phyloP scores from a whole-genome alignment of 352 stramenopile species.

The Globisporangium acanthophoron region DNA sequence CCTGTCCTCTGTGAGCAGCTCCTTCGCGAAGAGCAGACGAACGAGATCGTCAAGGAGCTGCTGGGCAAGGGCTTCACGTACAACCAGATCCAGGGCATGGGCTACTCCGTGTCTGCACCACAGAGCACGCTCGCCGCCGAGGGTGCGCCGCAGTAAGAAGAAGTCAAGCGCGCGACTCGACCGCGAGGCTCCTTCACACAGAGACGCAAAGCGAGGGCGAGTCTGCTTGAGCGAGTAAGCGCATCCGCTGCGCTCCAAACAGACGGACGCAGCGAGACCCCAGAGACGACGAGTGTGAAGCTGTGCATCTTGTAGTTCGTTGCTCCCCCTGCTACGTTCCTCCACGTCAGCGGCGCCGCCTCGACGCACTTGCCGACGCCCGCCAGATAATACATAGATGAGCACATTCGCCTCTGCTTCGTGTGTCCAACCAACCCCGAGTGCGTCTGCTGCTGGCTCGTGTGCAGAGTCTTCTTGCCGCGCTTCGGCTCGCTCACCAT shows the following conservation, averaged over 20 bases:
- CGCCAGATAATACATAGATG: too few species aligned
- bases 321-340: too few species aligned
- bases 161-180: too few species aligned
- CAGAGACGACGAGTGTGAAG: too few species aligned
- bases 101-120: conserved; percentile 64
- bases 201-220: neutral
- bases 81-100: conserved; percentile 82
- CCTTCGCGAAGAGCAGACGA: conserved; percentile 78
- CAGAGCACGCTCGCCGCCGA: conserved; percentile 56
- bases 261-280: too few species aligned
- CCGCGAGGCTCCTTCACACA: neutral
- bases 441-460: too few species aligned
- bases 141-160: conserved; percentile 37
- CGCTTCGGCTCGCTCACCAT: neutral
- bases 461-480: neutral
- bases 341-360: too few species aligned
- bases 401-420: too few species aligned
- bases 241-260: too few species aligned
- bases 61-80: conserved; percentile 79
- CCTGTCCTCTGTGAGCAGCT: conserved; percentile 28
- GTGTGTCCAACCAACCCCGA: too few species aligned
- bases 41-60: conserved; percentile 80
- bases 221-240: neutral
- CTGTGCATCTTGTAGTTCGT: too few species aligned
- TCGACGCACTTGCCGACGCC: too few species aligned